Percentiles rank a stretch among this genome's conserved stretches.
Conservation (phyloP, 306 rosid genomes). For the Cucurbita maxima region DNA sequence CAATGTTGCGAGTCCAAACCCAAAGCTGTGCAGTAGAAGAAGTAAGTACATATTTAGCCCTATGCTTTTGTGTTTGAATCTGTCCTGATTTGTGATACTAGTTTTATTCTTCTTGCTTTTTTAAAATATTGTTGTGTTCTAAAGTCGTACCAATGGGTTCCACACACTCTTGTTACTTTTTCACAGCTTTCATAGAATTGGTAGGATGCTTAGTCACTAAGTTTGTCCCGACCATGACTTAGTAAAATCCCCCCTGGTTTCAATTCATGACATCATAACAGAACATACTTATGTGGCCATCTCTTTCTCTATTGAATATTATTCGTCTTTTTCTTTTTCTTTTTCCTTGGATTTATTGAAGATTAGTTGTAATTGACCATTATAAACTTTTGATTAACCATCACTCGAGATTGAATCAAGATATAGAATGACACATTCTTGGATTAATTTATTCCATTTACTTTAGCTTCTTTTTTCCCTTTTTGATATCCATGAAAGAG, state of each 20-base stretch:
- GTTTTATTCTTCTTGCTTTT: slow-evolving; percentile 1
- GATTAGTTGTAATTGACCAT: not conserved
- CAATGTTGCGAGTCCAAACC: slow-evolving; percentile 16
- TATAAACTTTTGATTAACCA: not conserved
- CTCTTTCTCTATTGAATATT: not conserved
- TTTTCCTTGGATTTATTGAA: not conserved
- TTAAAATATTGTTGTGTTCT: not conserved
- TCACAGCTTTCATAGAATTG: not conserved
- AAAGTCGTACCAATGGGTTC: not conserved
- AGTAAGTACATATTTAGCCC: not conserved
- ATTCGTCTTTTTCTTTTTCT: not conserved
- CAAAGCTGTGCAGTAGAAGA: slow-evolving; percentile 13
- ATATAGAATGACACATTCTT: not conserved
- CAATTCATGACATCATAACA: not conserved
- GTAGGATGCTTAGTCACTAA: not conserved
- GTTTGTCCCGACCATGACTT: not conserved
- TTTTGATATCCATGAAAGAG: no score
- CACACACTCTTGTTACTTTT: not conserved
- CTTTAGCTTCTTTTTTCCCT: not conserved
- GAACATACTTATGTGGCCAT: not conserved
- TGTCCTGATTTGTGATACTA: not conserved
- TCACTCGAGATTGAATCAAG: not conserved
- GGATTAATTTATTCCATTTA: not conserved
- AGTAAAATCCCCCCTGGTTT: not conserved
- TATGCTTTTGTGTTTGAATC: not conserved